Conservation (phyloP, 2,329 filamentous ascomycete species). For the Ascochyta fabae region DNA sequence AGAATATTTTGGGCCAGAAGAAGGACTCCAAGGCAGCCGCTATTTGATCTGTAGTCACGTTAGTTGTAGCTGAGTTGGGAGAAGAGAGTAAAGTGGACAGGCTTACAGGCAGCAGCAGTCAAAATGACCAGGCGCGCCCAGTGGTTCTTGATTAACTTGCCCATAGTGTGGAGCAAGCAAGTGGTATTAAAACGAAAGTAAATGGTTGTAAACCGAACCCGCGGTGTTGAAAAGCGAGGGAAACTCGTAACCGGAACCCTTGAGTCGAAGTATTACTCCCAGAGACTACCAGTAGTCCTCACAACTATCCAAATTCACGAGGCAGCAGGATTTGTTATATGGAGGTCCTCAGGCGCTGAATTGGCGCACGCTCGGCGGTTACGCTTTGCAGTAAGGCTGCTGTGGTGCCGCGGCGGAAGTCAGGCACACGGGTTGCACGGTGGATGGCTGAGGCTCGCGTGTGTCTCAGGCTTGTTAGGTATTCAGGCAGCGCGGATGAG, state of each 20-base stretch:
- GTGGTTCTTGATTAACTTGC: constrained; percentile 99
- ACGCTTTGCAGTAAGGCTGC: constrained; percentile 24
- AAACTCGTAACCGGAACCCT: constrained; percentile 8
- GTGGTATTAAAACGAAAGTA: constrained; percentile 36
- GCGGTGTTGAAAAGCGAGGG: constrained; percentile 24
- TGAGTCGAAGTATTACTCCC: constrained; percentile 17
- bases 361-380: constrained; percentile 21
- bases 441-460: constrained; percentile 41
- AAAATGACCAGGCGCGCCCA: constrained; percentile 94
- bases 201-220: constrained; percentile 39
- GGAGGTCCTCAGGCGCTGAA: constrained; percentile 31
- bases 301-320: constrained; percentile 14
- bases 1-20: constrained; percentile 99
- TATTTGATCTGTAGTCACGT: constrained; percentile 73
- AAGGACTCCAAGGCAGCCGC: constrained; percentile 82
- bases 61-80: not conserved
- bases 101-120: constrained; percentile 77
- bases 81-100: not conserved
- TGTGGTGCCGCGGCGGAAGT: constrained; percentile 17
- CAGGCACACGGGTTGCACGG: constrained; percentile 32
- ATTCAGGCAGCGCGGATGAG: constrained; percentile 34
- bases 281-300: constrained; percentile 49
- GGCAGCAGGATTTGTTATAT: constrained; percentile 45
- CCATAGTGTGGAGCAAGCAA: constrained; percentile 65
- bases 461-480: constrained; percentile 44